Percentiles rank a stretch among this genome's conserved stretches.
Conservation (phyloP, 768 basidiomycete species). For the Scleroderma bovista region DNA sequence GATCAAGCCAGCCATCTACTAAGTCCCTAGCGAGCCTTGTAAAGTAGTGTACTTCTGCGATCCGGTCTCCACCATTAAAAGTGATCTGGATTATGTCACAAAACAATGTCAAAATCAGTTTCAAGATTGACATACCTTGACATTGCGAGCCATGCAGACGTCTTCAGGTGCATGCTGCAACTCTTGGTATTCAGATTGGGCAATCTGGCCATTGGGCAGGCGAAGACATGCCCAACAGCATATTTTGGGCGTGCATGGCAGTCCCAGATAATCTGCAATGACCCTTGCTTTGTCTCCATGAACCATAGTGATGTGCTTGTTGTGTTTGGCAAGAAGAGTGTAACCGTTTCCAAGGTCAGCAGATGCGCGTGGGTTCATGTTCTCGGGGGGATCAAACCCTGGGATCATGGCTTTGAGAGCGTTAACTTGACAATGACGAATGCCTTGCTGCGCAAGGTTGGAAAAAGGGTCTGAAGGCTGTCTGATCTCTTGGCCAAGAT, state of each 20-base stretch:
- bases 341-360: neutral
- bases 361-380: neutral
- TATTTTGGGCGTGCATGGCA: neutral
- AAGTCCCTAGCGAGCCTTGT: neutral
- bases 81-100: neutral
- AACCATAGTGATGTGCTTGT: neutral
- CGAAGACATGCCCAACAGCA: neutral
- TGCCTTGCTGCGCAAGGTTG: no score
- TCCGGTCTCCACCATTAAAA: neutral
- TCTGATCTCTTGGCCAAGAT: slow-evolving; percentile 19
- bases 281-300: neutral
- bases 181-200: neutral
- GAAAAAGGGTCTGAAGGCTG: slow-evolving; percentile 22
- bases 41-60: neutral
- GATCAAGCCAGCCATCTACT: neutral
- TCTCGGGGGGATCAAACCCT: neutral
- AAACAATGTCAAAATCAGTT: no score
- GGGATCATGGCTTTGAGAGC: no score
- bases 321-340: neutral
- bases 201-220: neutral
- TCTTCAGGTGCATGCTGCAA: neutral
- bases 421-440: no score
- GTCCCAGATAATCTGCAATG: neutral
- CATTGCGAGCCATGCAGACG: neutral
- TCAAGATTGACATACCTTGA: neutral